Evolutionary conservation across 208 protist species (phyloP).

Genomic region (Leptomonas seymouri): DNA sequence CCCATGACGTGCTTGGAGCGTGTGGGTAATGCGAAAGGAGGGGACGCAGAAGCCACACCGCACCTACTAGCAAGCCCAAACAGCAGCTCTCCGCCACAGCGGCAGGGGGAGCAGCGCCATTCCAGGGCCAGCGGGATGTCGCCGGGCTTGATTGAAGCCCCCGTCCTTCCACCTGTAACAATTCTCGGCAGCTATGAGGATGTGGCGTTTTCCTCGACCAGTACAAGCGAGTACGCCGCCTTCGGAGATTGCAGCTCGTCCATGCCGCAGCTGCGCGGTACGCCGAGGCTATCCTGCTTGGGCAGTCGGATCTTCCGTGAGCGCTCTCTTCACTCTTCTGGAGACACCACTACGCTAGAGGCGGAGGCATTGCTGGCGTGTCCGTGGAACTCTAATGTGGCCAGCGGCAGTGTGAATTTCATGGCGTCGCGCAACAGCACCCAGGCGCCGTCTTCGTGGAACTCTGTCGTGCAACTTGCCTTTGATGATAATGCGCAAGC

Average conservation of each 20-base stretch:
- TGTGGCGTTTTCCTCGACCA: neutral
- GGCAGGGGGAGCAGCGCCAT: neutral
- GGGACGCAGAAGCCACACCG: slow-evolving; percentile 2
- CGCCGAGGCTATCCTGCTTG: neutral
- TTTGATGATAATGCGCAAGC: neutral
- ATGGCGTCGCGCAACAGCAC: slow-evolving; percentile 11
- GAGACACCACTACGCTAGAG: neutral
- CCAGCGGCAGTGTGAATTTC: slow-evolving; percentile 2
- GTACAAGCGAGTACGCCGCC: neutral
- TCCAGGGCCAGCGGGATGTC: neutral
- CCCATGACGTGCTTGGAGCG: neutral
- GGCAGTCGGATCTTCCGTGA: neutral
- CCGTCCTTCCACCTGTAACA: neutral
- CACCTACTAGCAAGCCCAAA: too few species aligned
- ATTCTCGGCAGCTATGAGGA: slow-evolving; percentile 9
- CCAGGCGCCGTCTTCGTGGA: slow-evolving; percentile 9
- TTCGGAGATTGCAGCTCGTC: neutral
- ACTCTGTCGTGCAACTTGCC: neutral
- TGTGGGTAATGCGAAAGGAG: neutral
- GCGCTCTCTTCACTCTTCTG: slow-evolving; percentile 1
- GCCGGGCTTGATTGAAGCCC: neutral
- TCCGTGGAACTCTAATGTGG: slow-evolving; percentile 8
- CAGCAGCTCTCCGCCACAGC: too few species aligned
- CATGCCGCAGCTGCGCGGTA: neutral
- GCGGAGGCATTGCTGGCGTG: neutral